Conservation (phyloP, 805 yeast genomes). For the Scheffersomyces amazonensis region DNA sequence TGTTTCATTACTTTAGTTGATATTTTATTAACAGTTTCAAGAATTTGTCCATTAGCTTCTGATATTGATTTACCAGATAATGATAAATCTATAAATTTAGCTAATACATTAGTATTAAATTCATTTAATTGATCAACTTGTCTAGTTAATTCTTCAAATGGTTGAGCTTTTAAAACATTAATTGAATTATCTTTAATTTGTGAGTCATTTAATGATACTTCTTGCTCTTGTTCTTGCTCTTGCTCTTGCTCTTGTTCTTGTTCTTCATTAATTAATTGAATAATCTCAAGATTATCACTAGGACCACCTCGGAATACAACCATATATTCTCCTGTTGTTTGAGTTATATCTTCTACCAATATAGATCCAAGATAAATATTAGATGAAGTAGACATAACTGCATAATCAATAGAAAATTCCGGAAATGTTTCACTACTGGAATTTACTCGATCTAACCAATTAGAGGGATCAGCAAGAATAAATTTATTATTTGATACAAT, state of each 20-base stretch:
- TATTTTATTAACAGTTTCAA: conserved; percentile 13
- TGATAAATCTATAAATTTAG: conserved; percentile 3
- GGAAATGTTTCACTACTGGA: background rate
- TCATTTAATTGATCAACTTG: conserved; percentile 10
- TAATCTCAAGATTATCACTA: conserved; percentile 10
- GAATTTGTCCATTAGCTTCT: conserved; percentile 2
- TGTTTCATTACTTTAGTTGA: conserved; percentile 13
- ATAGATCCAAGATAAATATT: conserved; percentile 10
- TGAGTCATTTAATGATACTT: background rate
- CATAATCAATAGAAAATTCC: conserved; percentile 5
- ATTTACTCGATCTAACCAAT: conserved; percentile 12
- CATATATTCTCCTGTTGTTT: conserved; percentile 27
- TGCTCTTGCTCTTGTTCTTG: background rate
- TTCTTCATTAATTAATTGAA: conserved; percentile 7
- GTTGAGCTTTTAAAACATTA: background rate
- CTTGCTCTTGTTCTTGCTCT: background rate
- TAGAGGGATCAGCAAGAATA: conserved; percentile 10
- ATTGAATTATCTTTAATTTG: background rate
- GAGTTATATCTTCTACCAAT: conserved; percentile 20
- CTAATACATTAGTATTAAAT: background rate
- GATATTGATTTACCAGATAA: conserved; percentile 1
- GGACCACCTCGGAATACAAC: conserved; percentile 11
- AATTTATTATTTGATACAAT: conserved; percentile 6
- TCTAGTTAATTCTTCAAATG: conserved; percentile 15
- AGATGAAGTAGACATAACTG: conserved; percentile 2